Percentiles rank a stretch among this genome's conserved stretches.
These are phyloP conservation scores for Entomortierella beljakovae DNA, from an alignment of 192 early-diverging fungal genomes.

Conservation along the genomic window DNA sequence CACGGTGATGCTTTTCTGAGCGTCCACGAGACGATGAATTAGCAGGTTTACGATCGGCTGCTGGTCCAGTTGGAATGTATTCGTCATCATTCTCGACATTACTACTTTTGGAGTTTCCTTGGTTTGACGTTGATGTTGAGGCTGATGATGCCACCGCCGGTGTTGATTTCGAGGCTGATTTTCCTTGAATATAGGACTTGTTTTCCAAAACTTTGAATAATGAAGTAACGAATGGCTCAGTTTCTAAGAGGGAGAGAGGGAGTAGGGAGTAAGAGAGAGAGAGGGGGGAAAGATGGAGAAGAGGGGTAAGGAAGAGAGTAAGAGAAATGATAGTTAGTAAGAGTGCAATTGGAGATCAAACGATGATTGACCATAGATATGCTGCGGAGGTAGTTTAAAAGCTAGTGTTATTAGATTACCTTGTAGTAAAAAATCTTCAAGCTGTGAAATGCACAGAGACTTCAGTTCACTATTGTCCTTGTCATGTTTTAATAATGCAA, in stretches of 20 bases:
- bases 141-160: background rate
- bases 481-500: constrained; percentile 81
- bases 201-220: constrained; percentile 65
- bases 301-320: background rate
- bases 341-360: background rate
- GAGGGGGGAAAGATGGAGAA: background rate
- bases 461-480: constrained; percentile 68
- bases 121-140: background rate
- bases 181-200: constrained; percentile 56
- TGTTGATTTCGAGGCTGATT: background rate
- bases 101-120: background rate
- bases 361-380: no score
- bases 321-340: background rate
- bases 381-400: background rate
- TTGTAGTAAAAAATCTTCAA: constrained; percentile 82
- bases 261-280: background rate
- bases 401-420: constrained; percentile 55
- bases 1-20: constrained; percentile 45
- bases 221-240: constrained; percentile 69
- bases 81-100: constrained; percentile 3
- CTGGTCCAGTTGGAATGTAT: constrained; percentile 24
- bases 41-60: constrained; percentile 26
- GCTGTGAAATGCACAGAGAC: constrained; percentile 65
- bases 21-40: constrained; percentile 15
- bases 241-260: constrained; percentile 65